phyloP scores from a whole-genome alignment of 2,329 filamentous ascomycete genomes.

The Periglandula ipomoeae region DNA sequence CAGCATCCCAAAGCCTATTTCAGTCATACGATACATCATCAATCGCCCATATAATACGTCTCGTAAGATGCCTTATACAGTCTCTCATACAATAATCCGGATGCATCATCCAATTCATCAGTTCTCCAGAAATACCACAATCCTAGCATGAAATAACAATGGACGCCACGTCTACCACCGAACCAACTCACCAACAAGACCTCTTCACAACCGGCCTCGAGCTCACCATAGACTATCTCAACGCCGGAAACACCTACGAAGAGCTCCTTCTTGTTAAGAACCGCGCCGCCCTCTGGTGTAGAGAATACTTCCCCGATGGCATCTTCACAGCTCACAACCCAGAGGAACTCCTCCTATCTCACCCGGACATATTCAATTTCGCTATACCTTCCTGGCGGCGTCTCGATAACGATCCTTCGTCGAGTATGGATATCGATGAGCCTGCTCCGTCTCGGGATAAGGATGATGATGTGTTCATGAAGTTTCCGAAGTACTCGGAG shows the following conservation, averaged over 20 bases:
- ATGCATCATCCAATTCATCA: too few species aligned
- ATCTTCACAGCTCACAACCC: background rate
- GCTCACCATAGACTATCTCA: conserved; percentile 20
- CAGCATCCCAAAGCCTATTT: too few species aligned
- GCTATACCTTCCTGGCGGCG: background rate
- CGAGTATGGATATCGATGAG: background rate
- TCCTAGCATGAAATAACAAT: too few species aligned
- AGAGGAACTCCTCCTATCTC: background rate
- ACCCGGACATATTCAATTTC: conserved; percentile 6
- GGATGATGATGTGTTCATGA: background rate
- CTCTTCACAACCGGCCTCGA: conserved; percentile 5
- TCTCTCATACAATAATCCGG: too few species aligned
- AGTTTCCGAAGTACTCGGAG: background rate
- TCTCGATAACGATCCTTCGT: background rate
- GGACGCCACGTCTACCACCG: background rate
- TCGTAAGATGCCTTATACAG: too few species aligned
- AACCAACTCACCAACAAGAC: background rate
- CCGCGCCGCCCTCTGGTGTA: conserved; percentile 5
- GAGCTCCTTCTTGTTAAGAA: background rate
- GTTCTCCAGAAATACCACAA: too few species aligned
- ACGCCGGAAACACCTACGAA: conserved; percentile 11
- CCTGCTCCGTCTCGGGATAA: background rate
- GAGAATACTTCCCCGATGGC: background rate
- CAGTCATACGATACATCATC: too few species aligned
- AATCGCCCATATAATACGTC: too few species aligned